A percentile compares a stretch with the other conserved stretches of the same genome.
phyloP scores from a whole-genome alignment of 2,329 filamentous ascomycete genomes.

The Nemania bipapillata region DNA sequence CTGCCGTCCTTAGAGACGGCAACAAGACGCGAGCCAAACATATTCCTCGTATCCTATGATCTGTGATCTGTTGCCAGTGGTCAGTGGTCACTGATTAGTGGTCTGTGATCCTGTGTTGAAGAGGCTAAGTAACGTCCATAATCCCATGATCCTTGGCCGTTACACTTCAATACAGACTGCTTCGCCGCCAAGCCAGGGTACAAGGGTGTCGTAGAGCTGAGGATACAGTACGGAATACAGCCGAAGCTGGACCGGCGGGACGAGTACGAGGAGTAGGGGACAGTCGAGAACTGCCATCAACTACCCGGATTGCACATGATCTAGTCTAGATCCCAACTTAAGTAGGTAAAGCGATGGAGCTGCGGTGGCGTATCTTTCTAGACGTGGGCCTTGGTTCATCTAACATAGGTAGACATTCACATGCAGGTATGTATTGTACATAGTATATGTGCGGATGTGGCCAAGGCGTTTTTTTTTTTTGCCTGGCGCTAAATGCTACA shows the following conservation, averaged over 20 bases:
- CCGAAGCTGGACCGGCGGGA: not conserved
- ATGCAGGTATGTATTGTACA: conserved; percentile 17
- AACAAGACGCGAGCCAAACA: not conserved
- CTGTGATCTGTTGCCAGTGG: too few species aligned
- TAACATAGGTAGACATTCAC: conserved; percentile 6
- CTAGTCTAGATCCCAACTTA: not conserved
- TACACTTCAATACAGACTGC: not conserved
- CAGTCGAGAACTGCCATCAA: not conserved
- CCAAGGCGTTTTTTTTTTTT: conserved; percentile 13
- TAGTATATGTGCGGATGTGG: not conserved
- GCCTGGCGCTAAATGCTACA: not conserved
- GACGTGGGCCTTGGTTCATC: conserved; percentile 5
- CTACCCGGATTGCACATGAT: not conserved
- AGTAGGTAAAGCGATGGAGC: not conserved
- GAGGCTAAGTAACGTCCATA: too few species aligned
- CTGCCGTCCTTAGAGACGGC: not conserved
- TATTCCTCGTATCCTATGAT: not conserved
- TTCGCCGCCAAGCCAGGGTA: not conserved
- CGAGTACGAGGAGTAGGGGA: not conserved
- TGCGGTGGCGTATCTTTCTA: not conserved
- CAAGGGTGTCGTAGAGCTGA: conserved; percentile 1
- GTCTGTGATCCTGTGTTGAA: not conserved
- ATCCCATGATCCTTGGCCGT: too few species aligned
- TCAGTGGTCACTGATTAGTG: too few species aligned
- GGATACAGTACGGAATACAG: not conserved